Percentiles rank a stretch among this genome's conserved stretches.
Evolutionary conservation across 164 flowering plant species (phyloP).

Genomic region (Cinnamomum micranthum): DNA sequence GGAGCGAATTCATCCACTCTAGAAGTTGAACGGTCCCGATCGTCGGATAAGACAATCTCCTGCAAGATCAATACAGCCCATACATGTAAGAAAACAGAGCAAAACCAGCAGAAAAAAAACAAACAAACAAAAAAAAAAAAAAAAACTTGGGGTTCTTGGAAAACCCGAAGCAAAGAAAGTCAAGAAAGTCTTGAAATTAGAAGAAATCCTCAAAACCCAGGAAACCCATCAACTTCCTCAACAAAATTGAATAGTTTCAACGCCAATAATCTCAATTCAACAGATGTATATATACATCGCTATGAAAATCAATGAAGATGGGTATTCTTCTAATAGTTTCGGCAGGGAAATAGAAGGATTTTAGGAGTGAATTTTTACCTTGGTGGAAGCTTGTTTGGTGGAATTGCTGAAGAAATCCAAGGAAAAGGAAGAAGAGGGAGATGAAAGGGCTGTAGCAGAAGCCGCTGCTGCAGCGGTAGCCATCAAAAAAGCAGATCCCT

Average conservation of each 20-base stretch:
- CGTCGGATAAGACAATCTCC: constrained; percentile 4
- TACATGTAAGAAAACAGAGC: neutral
- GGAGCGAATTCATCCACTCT: constrained; percentile 28
- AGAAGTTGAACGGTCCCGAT: constrained; percentile 12
- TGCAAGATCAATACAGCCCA: neutral
- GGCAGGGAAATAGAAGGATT: neutral
- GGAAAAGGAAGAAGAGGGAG: constrained; percentile 4
- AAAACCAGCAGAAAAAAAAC: neutral
- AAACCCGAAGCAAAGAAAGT: neutral
- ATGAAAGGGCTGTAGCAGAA: constrained; percentile 5
- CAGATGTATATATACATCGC: neutral
- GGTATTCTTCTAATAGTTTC: neutral
- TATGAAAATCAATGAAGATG: neutral
- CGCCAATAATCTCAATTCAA: neutral
- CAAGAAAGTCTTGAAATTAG: neutral
- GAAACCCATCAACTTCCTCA: neutral
- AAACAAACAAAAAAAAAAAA: neutral
- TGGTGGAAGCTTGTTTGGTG: constrained; percentile 6
- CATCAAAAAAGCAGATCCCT: constrained; percentile 17
- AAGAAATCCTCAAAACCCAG: neutral
- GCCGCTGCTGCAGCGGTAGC: constrained; percentile 27
- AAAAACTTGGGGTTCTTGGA: neutral
- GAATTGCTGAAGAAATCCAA: constrained; percentile 11
- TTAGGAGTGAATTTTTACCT: neutral
- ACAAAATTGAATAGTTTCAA: too few relatives aligned